Base-by-base conservation (phyloP, 1,139 yeast species). In the Protomyces arabidopsidicola region DNA sequence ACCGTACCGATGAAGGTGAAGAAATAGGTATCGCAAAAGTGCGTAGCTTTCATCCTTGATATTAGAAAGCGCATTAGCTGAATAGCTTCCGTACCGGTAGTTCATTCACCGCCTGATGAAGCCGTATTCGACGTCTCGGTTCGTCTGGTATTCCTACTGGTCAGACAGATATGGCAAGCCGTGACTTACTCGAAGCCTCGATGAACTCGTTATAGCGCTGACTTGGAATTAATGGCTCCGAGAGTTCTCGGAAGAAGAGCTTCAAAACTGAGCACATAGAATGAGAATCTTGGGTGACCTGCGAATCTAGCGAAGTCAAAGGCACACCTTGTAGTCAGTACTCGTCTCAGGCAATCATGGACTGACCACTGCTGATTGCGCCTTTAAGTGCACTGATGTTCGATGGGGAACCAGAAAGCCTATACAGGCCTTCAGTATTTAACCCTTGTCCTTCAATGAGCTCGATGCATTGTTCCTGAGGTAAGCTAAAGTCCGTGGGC, bases 41-140 rank as follows among this genome's bases (percentile, higher is more conserved):
- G 95, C 90, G 74, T 93, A 93, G 65, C 95, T 90, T 0, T 96
- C 95, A 75, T 93, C 98, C 0, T 98, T 88, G 12, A 12, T 16
- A 3, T 18, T 16, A n/a, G 24, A 18, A 9, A n/a, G 6, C 16
- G 5, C 5, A 18, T 24, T 12, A 16, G 14, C 8, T 18, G 10
- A 14, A 1, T 36, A 14, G 22, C 8, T 42, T 9, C 10, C 48
- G 6, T 20, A 42, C 48, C 16, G 48, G 48, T 5, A 42, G 48
- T 12, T 42, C 48, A 42, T 42, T 42, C 4, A 42, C 48, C 20
- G 48, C 48, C 22, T 42, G 48, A 18, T 42, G 48, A n/a, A 42
- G 27, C 16, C 48, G 16, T n/a, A 42, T 18, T 10, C 48, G 20
- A n/a, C 48, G 20, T 42, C 48, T 18, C 22, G 48, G 22, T 18